Conservation (phyloP, 306 rosid genomes). For the Vigna nakashimae region DNA sequence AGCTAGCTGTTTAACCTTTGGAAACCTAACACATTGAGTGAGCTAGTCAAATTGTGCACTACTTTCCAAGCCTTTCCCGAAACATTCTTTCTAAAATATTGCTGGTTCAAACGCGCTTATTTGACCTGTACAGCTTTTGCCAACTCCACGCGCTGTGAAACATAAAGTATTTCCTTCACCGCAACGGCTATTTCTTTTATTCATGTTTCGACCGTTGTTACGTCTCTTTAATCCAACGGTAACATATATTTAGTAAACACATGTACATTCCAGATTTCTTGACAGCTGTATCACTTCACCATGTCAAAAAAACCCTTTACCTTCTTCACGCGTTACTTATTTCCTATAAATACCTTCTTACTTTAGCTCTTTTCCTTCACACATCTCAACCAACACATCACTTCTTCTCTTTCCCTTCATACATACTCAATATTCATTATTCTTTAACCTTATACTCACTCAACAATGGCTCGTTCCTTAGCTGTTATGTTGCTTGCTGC, state of each 20-base stretch:
- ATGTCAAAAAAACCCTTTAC: not conserved
- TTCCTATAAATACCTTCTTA: slow-evolving; percentile 30
- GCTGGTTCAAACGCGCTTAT: not conserved
- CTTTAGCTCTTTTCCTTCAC: not conserved
- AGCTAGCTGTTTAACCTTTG: too few relatives aligned
- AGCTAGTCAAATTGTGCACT: not conserved
- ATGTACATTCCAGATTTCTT: not conserved
- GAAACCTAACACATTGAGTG: too few relatives aligned
- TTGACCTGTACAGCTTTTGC: too few relatives aligned
- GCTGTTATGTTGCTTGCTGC: slow-evolving; percentile 41
- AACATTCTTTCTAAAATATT: too few relatives aligned
- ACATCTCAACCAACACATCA: not conserved
- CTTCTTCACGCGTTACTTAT: not conserved
- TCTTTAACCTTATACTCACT: too few relatives aligned
- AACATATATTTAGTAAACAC: not conserved
- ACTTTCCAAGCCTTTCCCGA: not conserved
- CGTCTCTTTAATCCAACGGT: slow-evolving; percentile 19
- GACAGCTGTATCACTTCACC: not conserved
- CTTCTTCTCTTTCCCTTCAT: not conserved
- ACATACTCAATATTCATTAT: too few relatives aligned
- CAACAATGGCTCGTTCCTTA: slow-evolving; percentile 49
- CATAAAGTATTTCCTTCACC: too few relatives aligned
- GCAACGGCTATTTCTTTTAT: too few relatives aligned
- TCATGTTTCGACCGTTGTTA: slow-evolving; percentile 33
- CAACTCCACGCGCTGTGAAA: too few relatives aligned